Evolutionary conservation across 2,329 filamentous ascomycete species (phyloP).

Genomic region (Ascochyta viciae-villosae): DNA sequence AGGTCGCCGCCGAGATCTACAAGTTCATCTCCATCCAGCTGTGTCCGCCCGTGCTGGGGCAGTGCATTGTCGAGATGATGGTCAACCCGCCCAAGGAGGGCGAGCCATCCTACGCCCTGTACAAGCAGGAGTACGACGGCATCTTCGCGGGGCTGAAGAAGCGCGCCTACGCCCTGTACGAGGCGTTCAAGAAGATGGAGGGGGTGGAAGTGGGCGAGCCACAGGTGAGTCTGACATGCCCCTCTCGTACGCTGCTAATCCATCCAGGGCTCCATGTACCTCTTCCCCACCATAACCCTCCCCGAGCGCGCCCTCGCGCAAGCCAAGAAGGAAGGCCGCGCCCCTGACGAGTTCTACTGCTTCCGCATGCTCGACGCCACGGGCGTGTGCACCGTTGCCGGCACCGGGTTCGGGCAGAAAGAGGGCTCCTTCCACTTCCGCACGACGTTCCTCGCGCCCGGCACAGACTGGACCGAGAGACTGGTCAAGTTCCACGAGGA

Average conservation of each 20-base stretch:
- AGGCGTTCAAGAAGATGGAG: constrained; percentile 93
- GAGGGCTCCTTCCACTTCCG: constrained; percentile 91
- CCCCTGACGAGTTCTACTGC: constrained; percentile 93
- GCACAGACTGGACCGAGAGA: constrained; percentile 89
- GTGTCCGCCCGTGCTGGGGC: constrained; percentile 92
- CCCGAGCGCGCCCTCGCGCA: constrained; percentile 77
- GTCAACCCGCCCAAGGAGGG: constrained; percentile 90
- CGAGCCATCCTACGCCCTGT: constrained; percentile 82
- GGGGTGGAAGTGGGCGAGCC: constrained; percentile 89
- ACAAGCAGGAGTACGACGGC: constrained; percentile 81
- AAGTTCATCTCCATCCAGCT: constrained; percentile 98
- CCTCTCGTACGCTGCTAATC: constrained; percentile 1
- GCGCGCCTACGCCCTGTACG: constrained; percentile 84
- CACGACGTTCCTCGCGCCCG: constrained; percentile 95
- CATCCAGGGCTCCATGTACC: constrained; percentile 91
- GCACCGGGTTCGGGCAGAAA: constrained; percentile 92
- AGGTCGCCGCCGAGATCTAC: constrained; percentile 93
- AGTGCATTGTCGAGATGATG: constrained; percentile 97
- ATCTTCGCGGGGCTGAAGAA: constrained; percentile 81
- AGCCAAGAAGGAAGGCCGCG: constrained; percentile 74
- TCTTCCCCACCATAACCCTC: constrained; percentile 92
- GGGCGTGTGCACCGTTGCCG: constrained; percentile 91
- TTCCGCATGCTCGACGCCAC: constrained; percentile 89
- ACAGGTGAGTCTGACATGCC: constrained; percentile 58
- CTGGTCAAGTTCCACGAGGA: constrained; percentile 90